These are phyloP conservation scores for Boletellus emodensis DNA, from an alignment of 768 basidiomycete genomes.

Conservation along the genomic window DNA sequence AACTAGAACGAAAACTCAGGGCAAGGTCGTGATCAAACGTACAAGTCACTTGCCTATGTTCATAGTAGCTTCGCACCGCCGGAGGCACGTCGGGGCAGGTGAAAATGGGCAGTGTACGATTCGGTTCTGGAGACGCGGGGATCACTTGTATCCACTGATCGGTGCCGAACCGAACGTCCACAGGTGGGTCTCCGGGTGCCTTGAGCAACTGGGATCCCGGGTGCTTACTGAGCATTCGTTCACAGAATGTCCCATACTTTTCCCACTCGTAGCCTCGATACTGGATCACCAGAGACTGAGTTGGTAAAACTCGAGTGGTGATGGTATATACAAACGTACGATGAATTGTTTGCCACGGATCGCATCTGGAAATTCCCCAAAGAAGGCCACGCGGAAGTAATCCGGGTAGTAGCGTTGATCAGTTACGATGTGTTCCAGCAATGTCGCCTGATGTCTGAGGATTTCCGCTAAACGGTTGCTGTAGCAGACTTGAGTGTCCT, in stretches of 20 bases:
- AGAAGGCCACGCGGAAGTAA: slow-evolving; percentile 92
- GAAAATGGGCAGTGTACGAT: slow-evolving; percentile 73
- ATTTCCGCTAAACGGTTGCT: slow-evolving; percentile 84
- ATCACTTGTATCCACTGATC: slow-evolving; percentile 89
- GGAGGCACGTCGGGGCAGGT: slow-evolving; percentile 79
- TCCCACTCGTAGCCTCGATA: slow-evolving; percentile 97
- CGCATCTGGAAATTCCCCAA: slow-evolving; percentile 84
- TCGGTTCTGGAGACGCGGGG: slow-evolving; percentile 80
- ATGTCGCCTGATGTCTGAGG: slow-evolving; percentile 78
- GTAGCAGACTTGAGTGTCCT: slow-evolving; percentile 8
- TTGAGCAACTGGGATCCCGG: slow-evolving; percentile 79
- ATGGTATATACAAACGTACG: slow-evolving; percentile 40
- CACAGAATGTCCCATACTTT: slow-evolving; percentile 84
- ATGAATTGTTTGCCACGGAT: slow-evolving; percentile 89
- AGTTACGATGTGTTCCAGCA: slow-evolving; percentile 81
- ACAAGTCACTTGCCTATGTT: slow-evolving; percentile 58
- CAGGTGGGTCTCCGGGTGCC: slow-evolving; percentile 67
- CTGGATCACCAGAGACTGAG: slow-evolving; percentile 34
- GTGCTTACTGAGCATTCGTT: slow-evolving; percentile 88
- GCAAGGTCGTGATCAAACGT: neutral
- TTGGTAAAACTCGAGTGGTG: neutral
- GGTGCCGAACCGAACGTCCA: slow-evolving; percentile 72
- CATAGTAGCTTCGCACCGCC: slow-evolving; percentile 80
- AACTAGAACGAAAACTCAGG: slow-evolving; percentile 42
- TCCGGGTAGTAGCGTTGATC: slow-evolving; percentile 85